Evolutionary conservation across 2,329 filamentous ascomycete genomes (phyloP).

Genomic region (Raffaelea arxii): DNA sequence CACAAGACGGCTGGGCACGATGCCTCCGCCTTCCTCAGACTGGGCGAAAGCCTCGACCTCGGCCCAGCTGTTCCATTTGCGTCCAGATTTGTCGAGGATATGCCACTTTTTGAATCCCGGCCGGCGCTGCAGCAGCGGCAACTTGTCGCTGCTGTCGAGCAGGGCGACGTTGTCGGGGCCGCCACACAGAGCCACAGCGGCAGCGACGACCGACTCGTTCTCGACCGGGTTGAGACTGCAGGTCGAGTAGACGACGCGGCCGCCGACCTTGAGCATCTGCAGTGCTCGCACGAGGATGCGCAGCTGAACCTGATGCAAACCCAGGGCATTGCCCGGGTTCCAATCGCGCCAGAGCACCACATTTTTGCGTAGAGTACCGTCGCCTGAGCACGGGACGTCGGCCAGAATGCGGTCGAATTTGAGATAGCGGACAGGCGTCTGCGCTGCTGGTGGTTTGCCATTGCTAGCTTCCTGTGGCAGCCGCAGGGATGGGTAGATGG

Average conservation of each 20-base stretch:
- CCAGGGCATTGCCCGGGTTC: conserved; percentile 78
- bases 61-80: conserved; percentile 72
- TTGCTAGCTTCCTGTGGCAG: conserved; percentile 40
- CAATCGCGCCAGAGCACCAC: conserved; percentile 91
- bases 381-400: conserved; percentile 93
- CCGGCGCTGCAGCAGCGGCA: conserved; percentile 66
- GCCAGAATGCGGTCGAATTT: conserved; percentile 96
- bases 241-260: conserved; percentile 92
- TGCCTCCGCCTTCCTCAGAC: conserved; percentile 42
- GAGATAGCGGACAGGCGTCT: conserved; percentile 46
- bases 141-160: conserved; percentile 68
- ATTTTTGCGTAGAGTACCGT: conserved; percentile 91
- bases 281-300: conserved; percentile 85
- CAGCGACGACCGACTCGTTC: conserved; percentile 85
- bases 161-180: conserved; percentile 73
- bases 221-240: conserved; percentile 99
- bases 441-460: too few relatives aligned
- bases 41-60: conserved; percentile 65
- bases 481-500: conserved; percentile 85
- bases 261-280: conserved; percentile 92
- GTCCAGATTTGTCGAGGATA: conserved; percentile 78
- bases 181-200: conserved; percentile 83
- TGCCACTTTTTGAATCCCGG: conserved; percentile 76
- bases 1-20: conserved; percentile 56
- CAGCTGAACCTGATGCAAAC: conserved; percentile 77